Evolutionary conservation across 805 yeast genomes (phyloP), one percentile per base, ranked within the genome.

Genomic region (Kodamaea hsintzibuensis): DNA sequence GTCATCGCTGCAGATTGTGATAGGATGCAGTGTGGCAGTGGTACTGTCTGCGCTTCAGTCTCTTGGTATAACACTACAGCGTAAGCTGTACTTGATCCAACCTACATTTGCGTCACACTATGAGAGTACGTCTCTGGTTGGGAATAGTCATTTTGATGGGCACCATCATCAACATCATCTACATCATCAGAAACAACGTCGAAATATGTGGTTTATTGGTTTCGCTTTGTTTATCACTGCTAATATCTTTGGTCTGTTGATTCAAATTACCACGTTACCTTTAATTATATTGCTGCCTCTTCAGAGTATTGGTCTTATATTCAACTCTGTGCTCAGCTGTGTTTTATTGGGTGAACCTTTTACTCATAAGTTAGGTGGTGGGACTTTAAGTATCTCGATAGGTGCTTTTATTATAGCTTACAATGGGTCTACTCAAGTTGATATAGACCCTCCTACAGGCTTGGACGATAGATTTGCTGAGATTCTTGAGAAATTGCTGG

Each of bases 301-400:
- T 52, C 97, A 91, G 66, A 90, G 96, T 22, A 83, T 86, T 19
- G 96, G 97, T 0, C 76, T 91, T n/a, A 91, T 91, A 2, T 91
- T 91, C 76, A 91, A 91, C 68, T 83, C 95, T 0, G 68, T 89
- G 1, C 82, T 75, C 44, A 72, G 90, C 62, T 89, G 95, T 43
- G 67, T 87, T 16, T 53, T 89, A 9, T 69, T 91, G 12, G 76
- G 84, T 33, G 97, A 91, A 63, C 74, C 76, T 0, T 88, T 89
- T 66, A 85, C 92, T 1, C 56, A 60, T 19, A 72, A 70, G 50
- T 79, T 91, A 1, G 70, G 81, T 0, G 53, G 71, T 8, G 96
- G 96, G 2, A 91, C 97, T 0, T 60, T 79, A 0, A 69, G 88
- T 17, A 88, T 89, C 5, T 79, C 86, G 1, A 47, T 80, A 1